Conservation (phyloP, 2,329 filamentous ascomycete genomes). For the Lachnellula hyalina region DNA sequence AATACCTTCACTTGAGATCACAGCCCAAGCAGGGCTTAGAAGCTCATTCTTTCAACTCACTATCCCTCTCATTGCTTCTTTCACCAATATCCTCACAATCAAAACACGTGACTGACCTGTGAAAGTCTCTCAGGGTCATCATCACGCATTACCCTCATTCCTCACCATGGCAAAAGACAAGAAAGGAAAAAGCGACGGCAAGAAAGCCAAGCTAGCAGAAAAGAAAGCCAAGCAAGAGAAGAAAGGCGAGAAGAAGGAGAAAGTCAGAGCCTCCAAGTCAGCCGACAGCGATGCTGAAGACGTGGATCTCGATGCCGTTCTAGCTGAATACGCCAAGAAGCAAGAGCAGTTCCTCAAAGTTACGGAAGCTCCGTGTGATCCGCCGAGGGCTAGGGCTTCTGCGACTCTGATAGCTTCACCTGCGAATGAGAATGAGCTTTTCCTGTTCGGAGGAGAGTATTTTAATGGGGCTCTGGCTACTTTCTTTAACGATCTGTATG, state of each 20-base stretch:
- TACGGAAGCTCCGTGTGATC: conserved; percentile 70
- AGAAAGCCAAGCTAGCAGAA: conserved; percentile 51
- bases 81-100: background rate
- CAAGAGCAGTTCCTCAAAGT: conserved; percentile 94
- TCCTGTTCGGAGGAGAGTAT: conserved; percentile 92
- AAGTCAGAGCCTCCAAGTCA: conserved; percentile 61
- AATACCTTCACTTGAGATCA: background rate
- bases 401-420: conserved; percentile 81
- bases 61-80: background rate
- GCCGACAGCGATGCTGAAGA: conserved; percentile 88
- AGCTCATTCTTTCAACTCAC: background rate
- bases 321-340: conserved; percentile 87
- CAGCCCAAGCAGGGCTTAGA: background rate
- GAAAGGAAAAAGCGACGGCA: conserved; percentile 41
- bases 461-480: conserved; percentile 85
- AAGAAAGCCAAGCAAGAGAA: conserved; percentile 77
- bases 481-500: conserved; percentile 61
- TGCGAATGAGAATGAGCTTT: conserved; percentile 77
- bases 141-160: background rate
- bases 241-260: conserved; percentile 83
- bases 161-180: conserved; percentile 49
- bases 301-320: conserved; percentile 84
- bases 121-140: background rate
- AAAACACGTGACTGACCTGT: background rate
- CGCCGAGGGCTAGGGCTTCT: conserved; percentile 74